These are phyloP conservation scores for Hamamelis virginiana DNA, from an alignment of 164 flowering plant species.

Conservation along the genomic window DNA sequence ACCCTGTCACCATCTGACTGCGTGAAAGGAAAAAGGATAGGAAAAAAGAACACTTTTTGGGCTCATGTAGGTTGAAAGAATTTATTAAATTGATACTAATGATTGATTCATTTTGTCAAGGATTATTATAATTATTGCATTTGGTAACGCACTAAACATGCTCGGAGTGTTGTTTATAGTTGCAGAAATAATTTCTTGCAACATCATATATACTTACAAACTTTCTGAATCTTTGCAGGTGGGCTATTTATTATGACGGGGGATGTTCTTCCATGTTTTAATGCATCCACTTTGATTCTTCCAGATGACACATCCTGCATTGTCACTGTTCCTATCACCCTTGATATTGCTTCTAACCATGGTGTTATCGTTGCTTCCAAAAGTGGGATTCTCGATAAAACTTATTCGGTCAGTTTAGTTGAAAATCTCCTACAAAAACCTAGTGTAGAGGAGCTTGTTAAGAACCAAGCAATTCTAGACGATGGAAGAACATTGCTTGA, in stretches of 20 bases:
- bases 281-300: conserved; percentile 75
- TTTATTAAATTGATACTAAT: not conserved
- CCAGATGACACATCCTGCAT: conserved; percentile 88
- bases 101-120: not conserved
- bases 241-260: conserved; percentile 98
- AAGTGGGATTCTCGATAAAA: conserved; percentile 29
- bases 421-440: conserved; percentile 95
- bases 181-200: not conserved
- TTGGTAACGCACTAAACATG: not conserved
- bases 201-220: not conserved
- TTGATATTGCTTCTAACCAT: conserved; percentile 95
- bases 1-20: not conserved
- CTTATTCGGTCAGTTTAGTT: conserved; percentile 54
- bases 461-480: conserved; percentile 68
- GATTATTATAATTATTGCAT: not conserved
- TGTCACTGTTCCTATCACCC: conserved; percentile 92
- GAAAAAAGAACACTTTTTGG: not conserved
- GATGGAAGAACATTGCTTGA: conserved; percentile 97
- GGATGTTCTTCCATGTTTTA: conserved; percentile 98
- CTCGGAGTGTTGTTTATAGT: not conserved
- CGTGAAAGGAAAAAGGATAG: not conserved
- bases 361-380: conserved; percentile 92
- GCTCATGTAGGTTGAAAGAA: not conserved
- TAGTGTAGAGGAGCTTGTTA: conserved; percentile 61
- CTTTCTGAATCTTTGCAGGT: conserved; percentile 47